These are phyloP conservation scores for Ogataea ganodermae DNA, from an alignment of 805 yeast species.

Conservation along the genomic window DNA sequence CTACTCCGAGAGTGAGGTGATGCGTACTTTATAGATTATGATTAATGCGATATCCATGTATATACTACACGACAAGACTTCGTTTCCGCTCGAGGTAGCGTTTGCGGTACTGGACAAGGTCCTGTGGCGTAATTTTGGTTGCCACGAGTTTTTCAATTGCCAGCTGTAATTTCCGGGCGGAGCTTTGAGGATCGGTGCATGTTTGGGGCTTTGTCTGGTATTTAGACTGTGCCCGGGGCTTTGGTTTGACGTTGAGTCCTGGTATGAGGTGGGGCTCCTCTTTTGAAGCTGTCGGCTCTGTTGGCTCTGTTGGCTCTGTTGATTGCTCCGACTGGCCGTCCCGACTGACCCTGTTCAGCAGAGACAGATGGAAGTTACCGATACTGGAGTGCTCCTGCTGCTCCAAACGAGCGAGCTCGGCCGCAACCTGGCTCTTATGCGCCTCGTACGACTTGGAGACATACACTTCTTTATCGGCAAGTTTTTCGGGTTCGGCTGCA, in stretches of 20 bases:
- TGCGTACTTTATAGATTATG: not conserved
- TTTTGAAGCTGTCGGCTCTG: not conserved
- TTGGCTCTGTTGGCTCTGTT: not conserved
- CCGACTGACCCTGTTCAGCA: not conserved
- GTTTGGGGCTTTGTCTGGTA: not conserved
- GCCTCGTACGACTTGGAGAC: slow-evolving; percentile 49
- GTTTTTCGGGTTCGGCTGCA: slow-evolving; percentile 41
- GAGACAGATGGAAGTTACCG: not conserved
- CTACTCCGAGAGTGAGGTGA: not conserved
- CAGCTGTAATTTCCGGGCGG: slow-evolving; percentile 5
- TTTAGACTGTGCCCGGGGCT: not conserved
- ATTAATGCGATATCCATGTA: slow-evolving; percentile 1
- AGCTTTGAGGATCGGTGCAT: not conserved
- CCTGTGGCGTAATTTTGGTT: slow-evolving; percentile 21
- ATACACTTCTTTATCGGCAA: slow-evolving; percentile 45
- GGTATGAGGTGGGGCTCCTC: slow-evolving; percentile 45
- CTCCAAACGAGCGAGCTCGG: not conserved
- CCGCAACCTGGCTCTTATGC: slow-evolving; percentile 31
- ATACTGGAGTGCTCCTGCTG: slow-evolving; percentile 12
- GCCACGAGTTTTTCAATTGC: slow-evolving; percentile 14
- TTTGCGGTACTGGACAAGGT: slow-evolving; percentile 20
- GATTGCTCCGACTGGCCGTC: too few species aligned
- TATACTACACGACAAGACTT: not conserved
- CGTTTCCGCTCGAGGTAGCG: slow-evolving; percentile 24
- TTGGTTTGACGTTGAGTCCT: slow-evolving; percentile 31